phyloP scores from a whole-genome alignment of 2,329 filamentous ascomycete species.

The Trichophyton rubrum region DNA sequence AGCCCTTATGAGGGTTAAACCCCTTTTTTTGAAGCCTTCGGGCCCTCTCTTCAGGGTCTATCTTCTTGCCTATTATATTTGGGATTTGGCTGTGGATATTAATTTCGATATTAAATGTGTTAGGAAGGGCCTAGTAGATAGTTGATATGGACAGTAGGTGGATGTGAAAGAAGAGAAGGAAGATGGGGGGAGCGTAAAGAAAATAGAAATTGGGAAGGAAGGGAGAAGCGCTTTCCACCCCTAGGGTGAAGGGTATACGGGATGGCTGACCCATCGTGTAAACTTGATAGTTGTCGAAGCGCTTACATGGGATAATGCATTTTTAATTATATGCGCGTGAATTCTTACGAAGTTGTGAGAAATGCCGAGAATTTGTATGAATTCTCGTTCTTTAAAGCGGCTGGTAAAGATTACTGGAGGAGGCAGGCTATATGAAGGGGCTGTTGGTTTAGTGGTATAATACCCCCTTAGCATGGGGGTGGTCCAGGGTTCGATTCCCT shows the following conservation, averaged over 20 bases:
- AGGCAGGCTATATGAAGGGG: neutral
- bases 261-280: neutral
- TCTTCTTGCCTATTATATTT: slow-evolving; percentile 9
- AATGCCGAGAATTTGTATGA: neutral
- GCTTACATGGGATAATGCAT: neutral
- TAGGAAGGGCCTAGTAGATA: neutral
- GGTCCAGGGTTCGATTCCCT: slow-evolving; percentile 1
- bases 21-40: neutral
- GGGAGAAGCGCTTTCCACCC: neutral
- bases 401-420: neutral
- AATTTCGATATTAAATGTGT: neutral
- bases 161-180: neutral
- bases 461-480: slow-evolving; percentile 1
- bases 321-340: neutral
- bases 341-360: neutral
- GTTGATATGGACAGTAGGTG: neutral
- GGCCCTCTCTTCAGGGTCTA: slow-evolving; percentile 11
- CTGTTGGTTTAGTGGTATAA: slow-evolving; percentile 1
- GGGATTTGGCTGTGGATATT: neutral
- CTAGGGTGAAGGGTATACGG: neutral
- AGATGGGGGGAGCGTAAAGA: neutral
- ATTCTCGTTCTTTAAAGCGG: neutral
- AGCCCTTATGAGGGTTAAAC: neutral
- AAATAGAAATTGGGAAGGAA: neutral
- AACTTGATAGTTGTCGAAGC: neutral